Base-by-base conservation (phyloP, 192 early-diverging fungal species). In the Podila epicladia region DNA sequence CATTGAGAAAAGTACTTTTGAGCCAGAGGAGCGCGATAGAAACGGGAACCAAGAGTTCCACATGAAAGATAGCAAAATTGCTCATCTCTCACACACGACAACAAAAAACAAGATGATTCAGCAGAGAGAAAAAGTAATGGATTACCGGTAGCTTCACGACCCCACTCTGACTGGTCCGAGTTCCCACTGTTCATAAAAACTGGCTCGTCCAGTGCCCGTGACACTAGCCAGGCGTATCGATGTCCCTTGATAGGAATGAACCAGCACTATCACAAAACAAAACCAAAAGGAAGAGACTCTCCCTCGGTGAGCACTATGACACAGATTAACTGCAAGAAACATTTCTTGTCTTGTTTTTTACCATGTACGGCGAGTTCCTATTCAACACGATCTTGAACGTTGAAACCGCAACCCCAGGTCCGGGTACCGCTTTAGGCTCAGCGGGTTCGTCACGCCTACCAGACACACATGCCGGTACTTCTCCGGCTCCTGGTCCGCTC, bases 291-390 rank as follows among this genome's bases (percentile, higher is more conserved):
- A 28, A 65, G 28, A 65, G 29, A 7, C n/a, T 9, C 31, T 9
- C 17, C 8, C 0, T 41, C 31, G 0, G 28, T 57, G 0, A 55
- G 19, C 15, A 37, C 45, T 12, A 17, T 45, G 13, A 45, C 41
- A 45, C 41, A 0, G 61, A 33, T 33, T n/a, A n/a, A n/a, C n/a
- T 33, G 33, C 33, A 33, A 38, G 29, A 4, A 29, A 2, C 2
- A 22, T 28, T 45, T n/a, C 6, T 33, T 33, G 33, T n/a, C 6
- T 33, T 33, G 33, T 55, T 55, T 32, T 37, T 37, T 45, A 73
- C 72, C 72, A 73, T 73, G 58, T 73, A 66, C 1, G 72, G 72
- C 4, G 72, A 73, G 64, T 61, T 60, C 45, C 45, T 58, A 22
- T 28, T 51, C 28, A 73, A n/a, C 32, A 73, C 26, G 22, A 73